These are phyloP conservation scores for Euphorbia tirucalli DNA, from an alignment of 345 rosid species.

Conservation along the genomic window DNA sequence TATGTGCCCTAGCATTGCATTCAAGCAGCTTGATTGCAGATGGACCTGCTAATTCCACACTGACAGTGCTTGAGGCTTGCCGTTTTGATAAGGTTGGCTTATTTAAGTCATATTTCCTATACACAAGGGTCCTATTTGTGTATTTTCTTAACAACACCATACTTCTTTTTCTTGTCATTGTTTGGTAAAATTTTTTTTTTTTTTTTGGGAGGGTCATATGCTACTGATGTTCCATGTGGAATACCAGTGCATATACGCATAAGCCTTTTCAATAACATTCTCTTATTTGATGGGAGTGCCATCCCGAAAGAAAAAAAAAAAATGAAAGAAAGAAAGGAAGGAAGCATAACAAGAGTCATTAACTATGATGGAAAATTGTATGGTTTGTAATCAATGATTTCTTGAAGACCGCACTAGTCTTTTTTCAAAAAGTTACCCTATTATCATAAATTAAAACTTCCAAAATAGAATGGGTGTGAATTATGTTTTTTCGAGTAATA, in stretches of 20 bases:
- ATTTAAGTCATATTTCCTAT: not conserved
- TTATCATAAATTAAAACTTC: not conserved
- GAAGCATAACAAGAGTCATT: not conserved
- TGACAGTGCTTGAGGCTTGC: conserved; percentile 69
- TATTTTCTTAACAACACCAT: not conserved
- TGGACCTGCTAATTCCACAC: conserved; percentile 52
- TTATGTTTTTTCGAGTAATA: not conserved
- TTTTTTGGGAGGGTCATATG: too few species aligned
- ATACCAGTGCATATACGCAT: not conserved
- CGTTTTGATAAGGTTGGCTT: conserved; percentile 93
- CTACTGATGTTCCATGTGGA: not conserved
- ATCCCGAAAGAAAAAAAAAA: not conserved
- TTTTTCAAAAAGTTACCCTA: not conserved
- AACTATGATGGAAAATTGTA: not conserved
- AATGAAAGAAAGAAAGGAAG: not conserved
- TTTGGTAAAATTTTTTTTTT: too few species aligned
- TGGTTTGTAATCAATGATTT: not conserved
- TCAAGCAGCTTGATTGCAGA: conserved; percentile 70
- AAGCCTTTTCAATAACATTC: not conserved
- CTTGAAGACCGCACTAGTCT: not conserved
- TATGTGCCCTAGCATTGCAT: conserved; percentile 72
- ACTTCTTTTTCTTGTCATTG: not conserved
- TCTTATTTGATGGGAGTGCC: not conserved
- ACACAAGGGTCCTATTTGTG: conserved; percentile 1
- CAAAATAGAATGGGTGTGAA: not conserved